Conservation (phyloP, 2,329 filamentous ascomycete species). For the Ascochyta viciae-villosae region DNA sequence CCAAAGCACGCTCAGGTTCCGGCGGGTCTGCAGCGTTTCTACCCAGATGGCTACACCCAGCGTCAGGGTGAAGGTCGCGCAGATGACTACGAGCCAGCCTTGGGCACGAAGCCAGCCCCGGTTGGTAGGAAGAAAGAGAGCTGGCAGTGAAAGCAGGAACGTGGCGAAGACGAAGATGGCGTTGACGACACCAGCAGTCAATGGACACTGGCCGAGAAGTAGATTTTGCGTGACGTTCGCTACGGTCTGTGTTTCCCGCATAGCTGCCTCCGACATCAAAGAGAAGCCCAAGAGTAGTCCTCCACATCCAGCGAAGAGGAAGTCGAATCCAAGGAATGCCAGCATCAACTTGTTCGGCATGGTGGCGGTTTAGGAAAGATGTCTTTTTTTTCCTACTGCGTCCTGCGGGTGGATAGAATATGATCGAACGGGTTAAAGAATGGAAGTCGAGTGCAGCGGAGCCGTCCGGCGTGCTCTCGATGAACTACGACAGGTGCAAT, state of each 20-base stretch:
- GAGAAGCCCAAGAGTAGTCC: constrained; percentile 61
- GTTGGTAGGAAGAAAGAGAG: constrained; percentile 70
- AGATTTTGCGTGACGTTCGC: constrained; percentile 60
- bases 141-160: constrained; percentile 73
- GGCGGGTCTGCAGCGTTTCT: constrained; percentile 72
- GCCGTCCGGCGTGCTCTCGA: constrained; percentile 49
- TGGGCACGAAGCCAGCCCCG: constrained; percentile 75
- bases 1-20: constrained; percentile 69
- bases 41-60: constrained; percentile 70
- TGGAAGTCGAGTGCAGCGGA: constrained; percentile 43
- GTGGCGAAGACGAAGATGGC: constrained; percentile 74
- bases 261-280: constrained; percentile 56
- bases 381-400: constrained; percentile 11
- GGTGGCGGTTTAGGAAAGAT: constrained; percentile 32
- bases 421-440: constrained; percentile 30
- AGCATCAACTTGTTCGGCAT: constrained; percentile 62
- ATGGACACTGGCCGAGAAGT: constrained; percentile 60
- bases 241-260: constrained; percentile 53
- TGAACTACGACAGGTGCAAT: constrained; percentile 38
- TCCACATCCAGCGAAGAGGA: constrained; percentile 61
- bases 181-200: constrained; percentile 74
- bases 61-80: constrained; percentile 69
- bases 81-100: constrained; percentile 71
- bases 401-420: constrained; percentile 18
- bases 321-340: constrained; percentile 59